Base-by-base conservation (phyloP, 495 filamentous ascomycete species). In the Chaetomium cochliodes region DNA sequence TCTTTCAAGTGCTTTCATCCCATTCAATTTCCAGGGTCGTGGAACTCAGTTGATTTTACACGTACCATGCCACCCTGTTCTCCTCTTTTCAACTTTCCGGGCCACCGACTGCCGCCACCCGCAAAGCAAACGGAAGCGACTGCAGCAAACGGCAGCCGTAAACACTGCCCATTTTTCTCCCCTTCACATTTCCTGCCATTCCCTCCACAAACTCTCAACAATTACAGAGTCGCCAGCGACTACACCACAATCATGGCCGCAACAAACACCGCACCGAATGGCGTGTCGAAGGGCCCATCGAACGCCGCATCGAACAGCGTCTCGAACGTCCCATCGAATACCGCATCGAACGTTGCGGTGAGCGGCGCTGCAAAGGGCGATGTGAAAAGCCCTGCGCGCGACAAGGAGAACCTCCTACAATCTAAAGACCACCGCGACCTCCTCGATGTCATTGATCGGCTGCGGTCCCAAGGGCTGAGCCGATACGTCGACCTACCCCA, bases 401-500 rank as follows among this genome's bases (percentile, higher is more conserved):
- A 7, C 20, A 39, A 46, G 2, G 9, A 25, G 1, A 39, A 12
- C 5, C 30, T 41, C 2, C 42, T 63, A 12, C n/a, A 63, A 5
- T 57, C 54, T n/a, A 41, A 58, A 6, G 54, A 52, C 22, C 54
- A 65, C 42, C 55, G 63, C 11, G 60, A 52, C 46, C 47, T 67
- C 16, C 60, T 67, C 9, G 60, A 67, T 16, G 42, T 62, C 4
- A 18, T 67, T 41, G 65, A 67, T 28, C 44, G 56, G 26, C 46
- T 67, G 39, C 46, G 60, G 0, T 59, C 53, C 0, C 49, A 63
- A 12, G 65, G 65, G 3, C 39, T 67, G 4, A 44, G 55, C 37
- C 46, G 50, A 28, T 63, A 39, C n/a, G 60, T 67, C 58, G 60
- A 67, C 25, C 56, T 67, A 0, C 65, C 65, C 12, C 65, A 67